Evolutionary conservation across 768 basidiomycete species (phyloP), one percentile per base, ranked within the genome.

Genomic region (Lentinula raphanica): DNA sequence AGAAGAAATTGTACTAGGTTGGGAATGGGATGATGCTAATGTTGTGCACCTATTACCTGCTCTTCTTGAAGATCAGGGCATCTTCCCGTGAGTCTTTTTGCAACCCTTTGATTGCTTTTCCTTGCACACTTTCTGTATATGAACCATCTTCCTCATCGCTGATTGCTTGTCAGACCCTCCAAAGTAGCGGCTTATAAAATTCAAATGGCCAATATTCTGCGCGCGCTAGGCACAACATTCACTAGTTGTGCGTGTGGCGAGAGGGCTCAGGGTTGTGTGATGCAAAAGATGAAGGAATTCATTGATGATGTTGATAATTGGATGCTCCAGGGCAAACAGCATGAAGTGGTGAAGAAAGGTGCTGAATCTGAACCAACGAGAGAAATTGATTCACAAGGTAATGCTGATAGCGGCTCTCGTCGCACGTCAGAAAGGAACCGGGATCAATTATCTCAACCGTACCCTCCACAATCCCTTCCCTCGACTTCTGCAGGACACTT

Each of bases 11-110:
- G 84, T 94, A 0, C 72, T 98, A 0, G 90, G 89, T 0, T 98
- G 95, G 94, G 94, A 97, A 68, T 98, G 95, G 95, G 94, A 98
- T 64, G 95, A 98, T 65, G 85, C 85, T 2, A 90, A 92, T 66
- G 85, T 87, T 0, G 82, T 95, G 0, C 94, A 96, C 70, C 74
- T 78, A 60, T 74, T 93, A 0, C 89, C 84, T n/a, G 84, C 84
- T 7, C 70, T 90, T 51, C 74, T 91, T 58, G 73, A 84, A 63
- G 70, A 79, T 4, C 83, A 85, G 4, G 71, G 77, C 59, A 64
- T 79, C 58, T 85, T 86, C 64, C 75, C 79, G 86, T 86, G 69
- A 72, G 82, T 82, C 29, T 57, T 49, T 57, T 60, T 61, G 44
- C 44, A 46, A 25, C 12, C n/a, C n/a, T n/a, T n/a, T n/a, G n/a